Conservation (phyloP, 225 moss, liverwort and hornwort species). For the Physcomitrium patens region DNA sequence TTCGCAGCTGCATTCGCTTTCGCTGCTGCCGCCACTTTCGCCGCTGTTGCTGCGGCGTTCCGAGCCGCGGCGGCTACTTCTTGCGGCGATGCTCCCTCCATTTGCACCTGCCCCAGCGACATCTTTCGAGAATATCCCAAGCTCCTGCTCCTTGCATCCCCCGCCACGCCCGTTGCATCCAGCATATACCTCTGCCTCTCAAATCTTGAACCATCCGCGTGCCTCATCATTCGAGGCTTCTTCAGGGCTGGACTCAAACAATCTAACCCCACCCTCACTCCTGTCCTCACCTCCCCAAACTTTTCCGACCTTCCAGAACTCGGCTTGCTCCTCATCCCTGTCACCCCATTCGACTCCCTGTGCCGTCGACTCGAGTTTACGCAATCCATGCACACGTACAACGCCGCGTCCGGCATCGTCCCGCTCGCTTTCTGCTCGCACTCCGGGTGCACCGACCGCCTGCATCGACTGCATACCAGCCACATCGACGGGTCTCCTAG, state of each 20-base stretch:
- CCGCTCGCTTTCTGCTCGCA: conserved; percentile 70
- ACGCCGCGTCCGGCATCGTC: conserved; percentile 44
- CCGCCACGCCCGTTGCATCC: conserved; percentile 25
- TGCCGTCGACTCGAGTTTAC: conserved; percentile 58
- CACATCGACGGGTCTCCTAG: conserved; percentile 65
- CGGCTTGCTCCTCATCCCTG: conserved; percentile 49
- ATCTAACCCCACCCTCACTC: conserved; percentile 57
- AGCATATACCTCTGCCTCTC: conserved; percentile 53
- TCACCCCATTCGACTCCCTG: conserved; percentile 58
- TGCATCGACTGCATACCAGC: conserved; percentile 77
- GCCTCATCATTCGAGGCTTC: conserved; percentile 70
- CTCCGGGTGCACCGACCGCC: conserved; percentile 81
- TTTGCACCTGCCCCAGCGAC: conserved; percentile 26
- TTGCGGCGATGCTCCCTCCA: conserved; percentile 47
- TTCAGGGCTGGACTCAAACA: conserved; percentile 70
- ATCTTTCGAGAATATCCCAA: conserved; percentile 36
- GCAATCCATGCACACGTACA: conserved; percentile 80
- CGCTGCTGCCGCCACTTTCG: conserved; percentile 73
- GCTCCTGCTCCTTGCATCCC: conserved; percentile 18
- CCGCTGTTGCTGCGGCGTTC: conserved; percentile 66
- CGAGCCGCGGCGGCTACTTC: conserved; percentile 74
- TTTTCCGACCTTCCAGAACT: conserved; percentile 40
- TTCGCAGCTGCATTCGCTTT: conserved; percentile 82
- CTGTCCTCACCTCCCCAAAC: conserved; percentile 30
- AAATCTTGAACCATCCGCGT: conserved; percentile 38